Conservation (phyloP, 257 asterid genomes). For the Ehretia macrophylla region DNA sequence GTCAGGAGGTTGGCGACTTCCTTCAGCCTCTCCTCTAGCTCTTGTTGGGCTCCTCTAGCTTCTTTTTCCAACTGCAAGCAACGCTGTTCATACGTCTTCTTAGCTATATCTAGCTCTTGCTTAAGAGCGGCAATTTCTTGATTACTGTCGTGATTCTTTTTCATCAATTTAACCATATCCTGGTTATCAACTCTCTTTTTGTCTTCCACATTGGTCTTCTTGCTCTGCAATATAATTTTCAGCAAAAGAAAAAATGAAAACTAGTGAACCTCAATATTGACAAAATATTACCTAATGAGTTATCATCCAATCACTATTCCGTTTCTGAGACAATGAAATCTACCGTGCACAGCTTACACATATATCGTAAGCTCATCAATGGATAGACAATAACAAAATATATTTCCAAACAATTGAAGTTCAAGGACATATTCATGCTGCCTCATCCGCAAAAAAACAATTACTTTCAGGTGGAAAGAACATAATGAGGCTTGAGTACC, state of each 20-base stretch:
- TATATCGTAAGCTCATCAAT: too few relatives aligned
- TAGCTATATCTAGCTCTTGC: conserved; percentile 23
- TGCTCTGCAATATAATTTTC: conserved; percentile 32
- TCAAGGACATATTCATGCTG: too few relatives aligned
- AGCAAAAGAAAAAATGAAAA: neutral
- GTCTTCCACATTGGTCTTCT: conserved; percentile 20
- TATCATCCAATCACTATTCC: neutral
- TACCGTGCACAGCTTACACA: too few relatives aligned
- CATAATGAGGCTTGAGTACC: conserved; percentile 31
- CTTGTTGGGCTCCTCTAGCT: conserved; percentile 43
- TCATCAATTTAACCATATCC: conserved; percentile 12
- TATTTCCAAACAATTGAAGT: too few relatives aligned
- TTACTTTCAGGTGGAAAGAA: too few relatives aligned
- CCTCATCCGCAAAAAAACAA: too few relatives aligned
- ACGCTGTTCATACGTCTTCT: conserved; percentile 7
- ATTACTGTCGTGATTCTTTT: neutral
- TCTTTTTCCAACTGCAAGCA: conserved; percentile 33
- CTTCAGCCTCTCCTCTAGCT: conserved; percentile 48
- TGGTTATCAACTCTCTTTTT: conserved; percentile 35
- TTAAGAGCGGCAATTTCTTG: conserved; percentile 30
- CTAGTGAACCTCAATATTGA: conserved; percentile 2
- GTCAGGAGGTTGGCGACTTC: conserved; percentile 35
- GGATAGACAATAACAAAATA: too few relatives aligned
- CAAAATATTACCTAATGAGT: neutral
- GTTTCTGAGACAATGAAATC: too few relatives aligned